phyloP scores from a whole-genome alignment of 441 rosid species.

The Croton setiger region DNA sequence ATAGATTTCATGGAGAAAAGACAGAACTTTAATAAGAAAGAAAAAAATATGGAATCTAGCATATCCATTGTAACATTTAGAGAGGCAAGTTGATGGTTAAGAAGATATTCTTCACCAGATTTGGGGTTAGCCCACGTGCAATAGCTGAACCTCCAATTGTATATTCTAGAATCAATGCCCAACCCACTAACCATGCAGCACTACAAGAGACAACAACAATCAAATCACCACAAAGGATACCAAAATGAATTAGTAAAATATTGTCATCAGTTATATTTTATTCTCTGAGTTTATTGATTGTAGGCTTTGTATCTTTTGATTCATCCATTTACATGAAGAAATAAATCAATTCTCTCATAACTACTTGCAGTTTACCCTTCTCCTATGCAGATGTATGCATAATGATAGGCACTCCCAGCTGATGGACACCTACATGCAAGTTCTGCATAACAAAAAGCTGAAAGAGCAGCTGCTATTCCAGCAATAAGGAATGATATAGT shows the following conservation, averaged over 20 bases:
- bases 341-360: not conserved
- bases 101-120: slow-evolving; percentile 53
- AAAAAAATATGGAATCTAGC: not conserved
- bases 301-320: not conserved
- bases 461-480: slow-evolving; percentile 91
- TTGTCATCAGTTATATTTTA: not conserved
- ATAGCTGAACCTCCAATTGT: slow-evolving; percentile 94
- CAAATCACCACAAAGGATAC: slow-evolving; percentile 1
- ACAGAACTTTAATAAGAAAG: not conserved
- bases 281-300: not conserved
- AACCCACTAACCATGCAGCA: slow-evolving; percentile 93
- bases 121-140: slow-evolving; percentile 96
- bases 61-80: not conserved
- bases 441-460: slow-evolving; percentile 96
- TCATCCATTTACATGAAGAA: not conserved
- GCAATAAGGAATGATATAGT: slow-evolving; percentile 85
- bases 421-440: slow-evolving; percentile 95
- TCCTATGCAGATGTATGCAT: slow-evolving; percentile 90
- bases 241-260: not conserved
- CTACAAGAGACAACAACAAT: slow-evolving; percentile 30
- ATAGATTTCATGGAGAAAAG: not conserved
- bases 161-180: slow-evolving; percentile 93
- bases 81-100: not conserved
- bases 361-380: slow-evolving; percentile 57
- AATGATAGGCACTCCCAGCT: slow-evolving; percentile 98